phyloP scores from a whole-genome alignment of 108 stramenopile genomes.

The Nitzschia palea region DNA sequence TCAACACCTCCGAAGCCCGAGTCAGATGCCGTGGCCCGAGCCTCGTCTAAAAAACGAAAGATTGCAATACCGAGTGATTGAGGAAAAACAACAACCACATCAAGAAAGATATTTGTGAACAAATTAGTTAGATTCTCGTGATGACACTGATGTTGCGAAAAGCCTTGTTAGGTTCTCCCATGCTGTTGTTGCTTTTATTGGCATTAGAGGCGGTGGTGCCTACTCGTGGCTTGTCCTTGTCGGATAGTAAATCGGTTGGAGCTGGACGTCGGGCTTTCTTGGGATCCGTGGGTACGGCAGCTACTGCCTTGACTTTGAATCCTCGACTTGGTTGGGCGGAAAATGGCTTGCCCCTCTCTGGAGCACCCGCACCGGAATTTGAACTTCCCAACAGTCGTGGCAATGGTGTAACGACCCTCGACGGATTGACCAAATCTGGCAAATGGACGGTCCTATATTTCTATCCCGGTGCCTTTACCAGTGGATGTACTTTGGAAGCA shows the following conservation, averaged over 20 bases:
- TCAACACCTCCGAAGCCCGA: too few relatives aligned
- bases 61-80: too few relatives aligned
- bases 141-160: too few relatives aligned
- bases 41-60: too few relatives aligned
- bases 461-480: constrained; percentile 84
- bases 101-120: too few relatives aligned
- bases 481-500: constrained; percentile 83
- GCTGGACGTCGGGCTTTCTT: constrained; percentile 1
- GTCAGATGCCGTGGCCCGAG: too few relatives aligned
- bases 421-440: constrained; percentile 30
- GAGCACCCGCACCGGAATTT: constrained; percentile 61
- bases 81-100: too few relatives aligned
- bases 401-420: constrained; percentile 40
- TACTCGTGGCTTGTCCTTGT: neutral
- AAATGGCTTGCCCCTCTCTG: constrained; percentile 20
- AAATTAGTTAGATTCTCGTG: too few relatives aligned
- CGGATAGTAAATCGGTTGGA: neutral
- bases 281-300: neutral
- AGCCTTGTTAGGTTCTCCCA: too few relatives aligned
- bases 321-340: neutral
- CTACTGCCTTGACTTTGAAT: neutral
- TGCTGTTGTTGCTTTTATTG: too few relatives aligned
- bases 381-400: constrained; percentile 70
- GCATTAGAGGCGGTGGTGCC: too few relatives aligned
- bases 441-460: constrained; percentile 86